A percentile compares a stretch with the other conserved stretches of the same genome.
Conservation (phyloP, 805 yeast genomes). For the Zygotorulaspora florentina region DNA sequence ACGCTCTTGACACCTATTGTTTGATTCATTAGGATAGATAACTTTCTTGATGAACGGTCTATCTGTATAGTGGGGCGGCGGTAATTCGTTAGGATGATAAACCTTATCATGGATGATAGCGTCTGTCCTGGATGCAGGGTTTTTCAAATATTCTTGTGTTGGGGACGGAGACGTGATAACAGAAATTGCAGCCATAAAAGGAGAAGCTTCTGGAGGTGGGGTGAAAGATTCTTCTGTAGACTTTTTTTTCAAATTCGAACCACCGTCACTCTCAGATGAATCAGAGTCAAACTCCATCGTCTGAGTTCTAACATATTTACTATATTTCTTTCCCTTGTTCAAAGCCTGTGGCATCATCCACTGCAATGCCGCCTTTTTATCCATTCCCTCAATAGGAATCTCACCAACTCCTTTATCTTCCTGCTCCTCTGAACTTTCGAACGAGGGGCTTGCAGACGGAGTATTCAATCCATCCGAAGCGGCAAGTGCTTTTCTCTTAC, state of each 20-base stretch:
- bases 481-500: slow-evolving; percentile 11
- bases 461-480: slow-evolving; percentile 1
- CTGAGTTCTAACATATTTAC: slow-evolving; percentile 27
- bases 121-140: slow-evolving; percentile 61
- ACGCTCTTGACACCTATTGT: slow-evolving; percentile 47
- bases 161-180: slow-evolving; percentile 81
- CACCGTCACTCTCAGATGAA: slow-evolving; percentile 13
- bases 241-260: slow-evolving; percentile 3
- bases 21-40: slow-evolving; percentile 32
- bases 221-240: slow-evolving; percentile 23
- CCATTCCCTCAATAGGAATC: slow-evolving; percentile 27
- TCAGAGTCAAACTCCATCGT: slow-evolving; percentile 13
- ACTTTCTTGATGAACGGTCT: slow-evolving; percentile 27
- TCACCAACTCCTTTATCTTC: slow-evolving; percentile 19
- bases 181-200: slow-evolving; percentile 72
- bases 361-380: slow-evolving; percentile 28
- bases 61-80: slow-evolving; percentile 44
- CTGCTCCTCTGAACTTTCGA: slow-evolving; percentile 6
- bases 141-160: slow-evolving; percentile 54
- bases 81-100: slow-evolving; percentile 62
- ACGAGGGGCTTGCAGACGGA: slow-evolving; percentile 1
- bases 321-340: slow-evolving; percentile 18
- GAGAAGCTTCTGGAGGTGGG: slow-evolving; percentile 68
- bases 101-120: slow-evolving; percentile 79
- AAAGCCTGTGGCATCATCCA: slow-evolving; percentile 27